Base-by-base conservation (phyloP, 345 rosid genomes). In the Firmiana major region DNA sequence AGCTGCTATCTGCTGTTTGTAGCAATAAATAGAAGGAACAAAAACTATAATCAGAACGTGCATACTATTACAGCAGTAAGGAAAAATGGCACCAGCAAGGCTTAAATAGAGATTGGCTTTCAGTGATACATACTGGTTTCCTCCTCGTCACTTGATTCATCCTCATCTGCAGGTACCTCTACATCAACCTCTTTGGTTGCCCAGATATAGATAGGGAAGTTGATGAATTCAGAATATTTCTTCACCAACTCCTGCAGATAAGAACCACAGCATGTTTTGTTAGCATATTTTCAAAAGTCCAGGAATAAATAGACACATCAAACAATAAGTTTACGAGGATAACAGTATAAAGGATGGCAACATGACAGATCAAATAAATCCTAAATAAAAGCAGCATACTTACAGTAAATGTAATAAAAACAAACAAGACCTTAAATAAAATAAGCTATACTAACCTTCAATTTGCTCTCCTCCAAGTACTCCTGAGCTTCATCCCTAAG, bases 401-500 rank as follows among this genome's bases (percentile, higher is more conserved):
- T 26, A 54, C 21, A 78, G 49, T 9, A 63, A 7, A 40, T 19
- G 19, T 38, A 65, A 55, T 34, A 46, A 8, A 51, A 31, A 53
- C 48, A 71, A 53, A 10, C 68, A 65, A 17, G 19, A n/a, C 28
- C 0, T 51, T 15, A 51, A 5, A 51, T 51, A 51, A 4, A 51
- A 51, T 16, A 19, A 58, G 60, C 74, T 49, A 28, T 53, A 83
- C 80, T 67, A 74, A 96, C 99, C 89, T 92, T 93, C 76, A 96
- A 85, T 86, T 96, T 96, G 84, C 85, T 85, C 82, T 96, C 98
- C 77, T 96, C 99, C 80, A 88, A 81, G 87, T 96, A 96, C 79
- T 96, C 98, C 62, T 92, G 91, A 76, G 99, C 99, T 87, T 96
- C 98, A n/a, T 96, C 93, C 73, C 97, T 88, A 62, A 96, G 95